A percentile compares a stretch with the other conserved stretches of the same genome.
Evolutionary conservation across 208 protist species (phyloP).

Genomic region (Trypanosoma conorhini): DNA sequence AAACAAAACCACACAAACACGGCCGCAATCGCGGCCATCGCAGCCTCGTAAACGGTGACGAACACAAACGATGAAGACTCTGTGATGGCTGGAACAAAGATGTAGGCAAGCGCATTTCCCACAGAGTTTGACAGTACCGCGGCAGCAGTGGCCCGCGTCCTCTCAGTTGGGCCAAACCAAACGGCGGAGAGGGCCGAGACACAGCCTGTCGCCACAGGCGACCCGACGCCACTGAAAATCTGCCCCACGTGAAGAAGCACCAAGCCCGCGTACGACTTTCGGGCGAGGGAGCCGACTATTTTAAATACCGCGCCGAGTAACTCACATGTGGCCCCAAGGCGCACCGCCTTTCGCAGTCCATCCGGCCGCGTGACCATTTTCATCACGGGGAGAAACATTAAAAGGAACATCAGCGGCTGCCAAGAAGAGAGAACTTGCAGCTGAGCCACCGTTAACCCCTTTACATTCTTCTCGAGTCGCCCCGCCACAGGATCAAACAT

Average conservation of each 20-base stretch:
- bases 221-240: conserved; percentile 85
- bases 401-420: conserved; percentile 80
- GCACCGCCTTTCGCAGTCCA: conserved; percentile 71
- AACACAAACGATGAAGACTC: conserved; percentile 42
- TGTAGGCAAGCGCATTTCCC: conserved; percentile 81
- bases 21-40: conserved; percentile 50
- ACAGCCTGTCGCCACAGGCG: conserved; percentile 74
- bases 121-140: conserved; percentile 83
- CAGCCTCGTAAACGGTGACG: conserved; percentile 73
- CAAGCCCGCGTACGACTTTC: conserved; percentile 44
- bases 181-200: conserved; percentile 83
- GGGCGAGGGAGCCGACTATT: conserved; percentile 48
- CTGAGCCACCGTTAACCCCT: conserved; percentile 51
- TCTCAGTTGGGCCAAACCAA: conserved; percentile 83
- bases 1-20: conserved; percentile 60
- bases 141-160: conserved; percentile 77
- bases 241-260: conserved; percentile 79
- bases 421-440: conserved; percentile 82
- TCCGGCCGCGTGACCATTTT: conserved; percentile 73
- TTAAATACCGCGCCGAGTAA: conserved; percentile 72
- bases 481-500: conserved; percentile 87
- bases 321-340: conserved; percentile 62
- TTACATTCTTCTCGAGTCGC: conserved; percentile 63
- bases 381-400: conserved; percentile 72
- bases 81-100: conserved; percentile 73